A percentile compares a stretch with the other conserved stretches of the same genome.
Evolutionary conservation across 1,139 yeast species (phyloP).

Genomic region (Meyerozyma sp.): DNA sequence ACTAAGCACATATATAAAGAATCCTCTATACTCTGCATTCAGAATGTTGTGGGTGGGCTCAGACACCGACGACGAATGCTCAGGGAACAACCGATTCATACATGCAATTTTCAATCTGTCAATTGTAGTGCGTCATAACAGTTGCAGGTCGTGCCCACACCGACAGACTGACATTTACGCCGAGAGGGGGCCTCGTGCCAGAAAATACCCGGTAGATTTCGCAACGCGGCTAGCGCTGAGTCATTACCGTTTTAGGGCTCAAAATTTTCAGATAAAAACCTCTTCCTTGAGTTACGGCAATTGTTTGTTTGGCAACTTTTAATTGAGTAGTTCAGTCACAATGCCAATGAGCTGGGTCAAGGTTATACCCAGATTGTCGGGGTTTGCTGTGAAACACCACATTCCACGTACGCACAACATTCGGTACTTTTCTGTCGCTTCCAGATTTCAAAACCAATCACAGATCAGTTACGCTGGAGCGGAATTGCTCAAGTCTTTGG

Average conservation of each 20-base stretch:
- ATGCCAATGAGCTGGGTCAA: neutral
- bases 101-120: neutral
- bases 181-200: neutral
- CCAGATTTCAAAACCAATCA: conserved; percentile 4
- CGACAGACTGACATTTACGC: neutral
- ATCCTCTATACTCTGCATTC: conserved; percentile 77
- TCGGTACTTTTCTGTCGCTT: neutral
- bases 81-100: neutral
- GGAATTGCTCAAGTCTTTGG: conserved; percentile 41
- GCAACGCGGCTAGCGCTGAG: conserved; percentile 16
- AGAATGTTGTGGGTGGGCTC: conserved; percentile 47
- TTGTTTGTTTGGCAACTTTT: neutral
- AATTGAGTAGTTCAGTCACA: neutral
- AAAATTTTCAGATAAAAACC: conserved; percentile 4
- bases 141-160: neutral
- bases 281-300: neutral
- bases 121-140: neutral
- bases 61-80: too few relatives aligned
- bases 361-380: neutral
- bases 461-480: conserved; percentile 46
- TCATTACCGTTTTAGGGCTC: conserved; percentile 14
- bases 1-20: conserved; percentile 65
- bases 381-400: neutral
- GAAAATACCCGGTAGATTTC: conserved; percentile 7
- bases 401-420: conserved; percentile 4